phyloP scores from a whole-genome alignment of 1,284 basidiomycete species.

The Coniferiporia sulphurascens region DNA sequence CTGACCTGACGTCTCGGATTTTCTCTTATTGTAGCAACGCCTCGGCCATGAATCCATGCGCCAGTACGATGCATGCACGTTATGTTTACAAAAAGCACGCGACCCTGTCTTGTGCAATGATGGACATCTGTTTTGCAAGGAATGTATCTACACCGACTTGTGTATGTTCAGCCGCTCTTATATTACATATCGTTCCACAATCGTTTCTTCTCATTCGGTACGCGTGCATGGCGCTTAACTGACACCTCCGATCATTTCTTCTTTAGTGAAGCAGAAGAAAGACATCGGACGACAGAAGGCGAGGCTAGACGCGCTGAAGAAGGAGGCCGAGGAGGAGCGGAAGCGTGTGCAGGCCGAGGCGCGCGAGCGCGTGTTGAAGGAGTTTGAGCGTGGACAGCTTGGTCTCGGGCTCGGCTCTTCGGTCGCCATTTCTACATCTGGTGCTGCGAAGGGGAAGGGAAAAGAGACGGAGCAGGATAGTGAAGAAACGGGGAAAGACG shows the following conservation, averaged over 20 bases:
- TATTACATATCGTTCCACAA: neutral
- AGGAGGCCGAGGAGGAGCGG: constrained; percentile 72
- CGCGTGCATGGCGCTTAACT: constrained; percentile 18
- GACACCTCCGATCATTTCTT: neutral
- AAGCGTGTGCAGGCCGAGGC: constrained; percentile 63
- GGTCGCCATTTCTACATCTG: constrained; percentile 36
- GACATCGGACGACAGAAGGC: constrained; percentile 84
- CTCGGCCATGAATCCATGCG: constrained; percentile 89
- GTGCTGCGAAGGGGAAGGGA: constrained; percentile 20
- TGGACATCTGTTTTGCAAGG: constrained; percentile 89
- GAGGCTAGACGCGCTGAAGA: constrained; percentile 65
- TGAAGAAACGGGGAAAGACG: constrained; percentile 18
- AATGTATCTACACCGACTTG: constrained; percentile 77
- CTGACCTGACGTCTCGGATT: too few relatives aligned
- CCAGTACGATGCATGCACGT: constrained; percentile 78
- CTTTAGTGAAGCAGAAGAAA: constrained; percentile 77
- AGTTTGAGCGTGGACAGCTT: constrained; percentile 83
- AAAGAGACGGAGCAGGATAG: neutral
- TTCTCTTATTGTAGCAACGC: constrained; percentile 55
- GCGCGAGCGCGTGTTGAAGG: constrained; percentile 75
- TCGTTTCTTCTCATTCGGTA: neutral
- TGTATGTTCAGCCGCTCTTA: constrained; percentile 43
- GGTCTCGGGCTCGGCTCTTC: constrained; percentile 41
- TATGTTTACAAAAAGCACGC: constrained; percentile 76
- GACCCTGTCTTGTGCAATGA: constrained; percentile 78